Conservation (phyloP, 1,139 yeast genomes). For the Meyerozyma carpophila region DNA sequence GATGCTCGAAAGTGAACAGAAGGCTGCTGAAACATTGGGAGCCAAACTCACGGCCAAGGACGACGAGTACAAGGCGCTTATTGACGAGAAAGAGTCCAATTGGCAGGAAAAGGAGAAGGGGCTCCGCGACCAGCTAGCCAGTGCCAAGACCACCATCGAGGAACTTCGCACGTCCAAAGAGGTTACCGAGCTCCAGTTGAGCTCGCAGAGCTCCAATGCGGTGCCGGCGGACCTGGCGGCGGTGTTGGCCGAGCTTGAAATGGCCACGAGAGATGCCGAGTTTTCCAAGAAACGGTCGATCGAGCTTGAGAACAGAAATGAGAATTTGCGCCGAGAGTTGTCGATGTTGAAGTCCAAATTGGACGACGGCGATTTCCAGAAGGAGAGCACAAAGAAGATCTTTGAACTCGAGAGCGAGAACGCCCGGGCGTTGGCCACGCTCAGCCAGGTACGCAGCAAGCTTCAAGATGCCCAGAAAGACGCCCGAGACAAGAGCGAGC, state of each 20-base stretch:
- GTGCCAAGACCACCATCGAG: constrained; percentile 45
- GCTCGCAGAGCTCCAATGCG: constrained; percentile 26
- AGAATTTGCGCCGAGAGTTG: constrained; percentile 62
- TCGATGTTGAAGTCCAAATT: constrained; percentile 34
- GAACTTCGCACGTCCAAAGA: constrained; percentile 54
- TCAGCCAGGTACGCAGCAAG: constrained; percentile 46
- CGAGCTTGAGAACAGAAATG: constrained; percentile 75
- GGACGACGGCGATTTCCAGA: constrained; percentile 34
- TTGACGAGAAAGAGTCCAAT: constrained; percentile 60
- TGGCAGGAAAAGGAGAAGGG: constrained; percentile 52
- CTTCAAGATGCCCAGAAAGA: constrained; percentile 29
- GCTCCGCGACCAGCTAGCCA: constrained; percentile 36
- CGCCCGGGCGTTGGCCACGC: constrained; percentile 55
- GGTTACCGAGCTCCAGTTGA: constrained; percentile 46
- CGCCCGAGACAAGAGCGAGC: constrained; percentile 26
- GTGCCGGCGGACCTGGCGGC: constrained; percentile 19
- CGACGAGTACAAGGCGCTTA: constrained; percentile 51
- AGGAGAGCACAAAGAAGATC: constrained; percentile 35
- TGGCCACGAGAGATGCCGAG: constrained; percentile 71
- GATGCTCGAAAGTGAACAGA: constrained; percentile 53
- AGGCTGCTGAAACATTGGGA: constrained; percentile 46
- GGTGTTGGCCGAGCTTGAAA: constrained; percentile 50
- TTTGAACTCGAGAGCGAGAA: constrained; percentile 64
- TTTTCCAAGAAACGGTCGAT: constrained; percentile 60
- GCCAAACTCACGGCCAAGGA: constrained; percentile 51